Base-by-base conservation (phyloP, 345 rosid species). In the Clarkia xantiana region DNA sequence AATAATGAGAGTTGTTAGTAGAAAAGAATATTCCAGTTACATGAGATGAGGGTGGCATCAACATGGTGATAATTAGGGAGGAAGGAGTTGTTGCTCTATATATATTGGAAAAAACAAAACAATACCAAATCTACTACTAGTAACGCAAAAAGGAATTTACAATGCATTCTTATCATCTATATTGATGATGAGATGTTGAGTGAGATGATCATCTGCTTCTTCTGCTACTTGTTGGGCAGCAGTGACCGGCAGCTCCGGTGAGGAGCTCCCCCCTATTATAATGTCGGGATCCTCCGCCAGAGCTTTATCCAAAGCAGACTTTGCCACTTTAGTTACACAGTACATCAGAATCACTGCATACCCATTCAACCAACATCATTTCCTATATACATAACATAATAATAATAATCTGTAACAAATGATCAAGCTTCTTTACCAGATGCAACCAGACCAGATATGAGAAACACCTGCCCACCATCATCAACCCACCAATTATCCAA, bases 371-470 rank as follows among this genome's bases (percentile, higher is more conserved):
- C 1, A 0, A 34, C 34, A 44, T 18, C 11, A 44, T 29, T 22
- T 0, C 17, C 11, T 0, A 49, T 25, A 49, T n/a, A 18, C 14
- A 49, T 14, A 15, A 8, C 7, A n/a, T 34, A 15, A 49, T n/a
- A n/a, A n/a, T n/a, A n/a, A n/a, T n/a, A n/a, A n/a, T n/a, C n/a
- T n/a, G n/a, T n/a, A n/a, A n/a, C n/a, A n/a, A n/a, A n/a, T n/a
- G n/a, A n/a, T n/a, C n/a, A n/a, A 14, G 20, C 96, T 66, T n/a
- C n/a, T n/a, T n/a, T 74, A 91, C 98, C 90, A 15, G 98, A 91
- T 46, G 82, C 69, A 40, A 73, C 53, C 42, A 86, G 71, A 66
- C 94, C 84, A 15, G 58, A 59, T 36, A 84, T 43, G 57, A 91
- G 72, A 59, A 73, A 61, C 10, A 79, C 89, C 98, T 91, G 81